A percentile compares a stretch with the other conserved stretches of the same genome.
These are phyloP conservation scores for Plantago coronopus DNA, from an alignment of 305 asterid species.

Conservation along the genomic window DNA sequence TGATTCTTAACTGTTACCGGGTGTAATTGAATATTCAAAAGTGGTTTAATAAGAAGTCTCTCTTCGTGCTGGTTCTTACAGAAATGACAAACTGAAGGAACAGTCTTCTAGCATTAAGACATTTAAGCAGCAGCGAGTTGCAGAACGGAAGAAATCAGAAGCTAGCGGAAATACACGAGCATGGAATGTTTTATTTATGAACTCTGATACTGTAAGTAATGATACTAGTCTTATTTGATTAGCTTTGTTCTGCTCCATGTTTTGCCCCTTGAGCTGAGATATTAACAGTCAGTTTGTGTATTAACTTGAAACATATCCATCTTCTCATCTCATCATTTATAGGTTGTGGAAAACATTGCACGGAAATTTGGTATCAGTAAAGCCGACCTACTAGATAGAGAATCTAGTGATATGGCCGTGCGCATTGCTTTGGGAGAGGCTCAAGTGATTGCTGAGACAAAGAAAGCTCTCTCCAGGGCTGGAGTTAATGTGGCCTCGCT, in stretches of 20 bases:
- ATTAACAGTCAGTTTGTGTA: constrained; percentile 13
- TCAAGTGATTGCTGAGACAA: constrained; percentile 89
- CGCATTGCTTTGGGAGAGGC: constrained; percentile 91
- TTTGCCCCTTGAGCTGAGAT: constrained; percentile 10
- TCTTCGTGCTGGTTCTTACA: constrained; percentile 27
- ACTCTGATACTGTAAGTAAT: constrained; percentile 77
- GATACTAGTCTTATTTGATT: constrained; percentile 13
- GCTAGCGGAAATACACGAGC: constrained; percentile 80
- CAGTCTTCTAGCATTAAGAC: constrained; percentile 41
- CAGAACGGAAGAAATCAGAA: constrained; percentile 79
- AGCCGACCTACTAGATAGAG: constrained; percentile 77
- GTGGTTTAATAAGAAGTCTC: constrained; percentile 5
- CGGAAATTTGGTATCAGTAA: constrained; percentile 83
- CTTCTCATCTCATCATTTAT: constrained; percentile 25
- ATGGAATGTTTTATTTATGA: constrained; percentile 89
- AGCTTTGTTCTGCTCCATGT: too few relatives aligned
- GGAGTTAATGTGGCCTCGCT: constrained; percentile 74
- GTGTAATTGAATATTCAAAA: too few relatives aligned
- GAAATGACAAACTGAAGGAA: constrained; percentile 36
- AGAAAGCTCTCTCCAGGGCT: constrained; percentile 72
- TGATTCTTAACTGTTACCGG: too few relatives aligned
- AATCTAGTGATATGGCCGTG: constrained; percentile 76
- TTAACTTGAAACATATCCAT: constrained; percentile 18
- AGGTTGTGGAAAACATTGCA: constrained; percentile 89
- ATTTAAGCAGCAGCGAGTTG: constrained; percentile 63